Evolutionary conservation across 1,139 yeast genomes (phyloP), one percentile per base, ranked within the genome.

Genomic region (Taiozyma sp.): DNA sequence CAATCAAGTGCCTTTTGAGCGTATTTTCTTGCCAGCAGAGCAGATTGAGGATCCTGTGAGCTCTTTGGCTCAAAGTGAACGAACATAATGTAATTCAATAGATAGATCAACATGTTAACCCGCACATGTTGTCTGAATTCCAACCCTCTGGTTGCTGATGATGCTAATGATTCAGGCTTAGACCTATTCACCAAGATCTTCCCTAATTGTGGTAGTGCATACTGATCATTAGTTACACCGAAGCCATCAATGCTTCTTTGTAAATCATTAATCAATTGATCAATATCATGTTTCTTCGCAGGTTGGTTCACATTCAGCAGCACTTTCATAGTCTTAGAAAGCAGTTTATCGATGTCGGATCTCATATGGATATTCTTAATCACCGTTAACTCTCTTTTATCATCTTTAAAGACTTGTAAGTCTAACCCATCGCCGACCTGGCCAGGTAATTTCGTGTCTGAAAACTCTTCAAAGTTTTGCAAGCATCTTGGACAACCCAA

Each of bases 81-180:
- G 52, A 76, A 76, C 41, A 78, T 60, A 45, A 78, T 70, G 57
- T 78, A 78, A 54, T 76, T 77, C 53, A 78, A 59, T 8, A 76
- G 62, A 53, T 75, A 78, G 23, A 75, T 62, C 62, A 78, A 59
- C 70, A 76, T 74, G 56, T 78, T 71, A 28, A 76, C 63, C n/a
- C 73, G 64, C 42, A 76, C 63, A 56, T 71, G 74, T 32, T 69
- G 62, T 13, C 67, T 64, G 52, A 72, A 70, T 45, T 71, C 68
- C 38, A 70, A 49, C 2, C 73, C 74, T 51, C 69, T 65, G 0
- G 73, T 66, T 0, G 71, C 68, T n/a, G 62, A 48, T 44, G 61
- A 23, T 50, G 48, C 54, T 49, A 60, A 19, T 45, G 61, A 52
- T 49, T 62, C 64, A 22, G 47, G 32, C 40, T 58, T 54, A 6